These are phyloP conservation scores for Colletotrichum sp. DNA, from an alignment of 2,329 filamentous ascomycete genomes.

Conservation along the genomic window DNA sequence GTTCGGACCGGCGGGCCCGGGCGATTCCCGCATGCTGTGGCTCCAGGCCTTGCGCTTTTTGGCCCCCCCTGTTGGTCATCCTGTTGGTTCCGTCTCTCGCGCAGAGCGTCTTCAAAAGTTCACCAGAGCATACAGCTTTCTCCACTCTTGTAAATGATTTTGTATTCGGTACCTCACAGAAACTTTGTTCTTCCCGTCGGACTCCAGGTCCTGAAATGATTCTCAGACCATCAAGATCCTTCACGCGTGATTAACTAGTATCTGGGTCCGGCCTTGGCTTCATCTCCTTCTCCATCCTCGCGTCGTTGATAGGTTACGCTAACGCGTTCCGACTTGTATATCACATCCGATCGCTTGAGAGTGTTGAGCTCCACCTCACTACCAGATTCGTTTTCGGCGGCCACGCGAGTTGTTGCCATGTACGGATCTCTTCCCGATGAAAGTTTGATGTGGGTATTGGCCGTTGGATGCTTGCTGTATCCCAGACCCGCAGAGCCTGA, in stretches of 20 bases:
- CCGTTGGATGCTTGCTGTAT: slow-evolving; percentile 6
- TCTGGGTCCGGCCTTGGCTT: background rate
- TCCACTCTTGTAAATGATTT: background rate
- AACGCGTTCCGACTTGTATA: slow-evolving; percentile 25
- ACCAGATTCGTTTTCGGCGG: slow-evolving; percentile 18
- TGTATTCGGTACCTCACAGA: background rate
- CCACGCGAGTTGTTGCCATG: slow-evolving; percentile 8
- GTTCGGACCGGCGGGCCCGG: background rate
- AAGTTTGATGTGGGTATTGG: slow-evolving; percentile 22
- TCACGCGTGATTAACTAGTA: background rate
- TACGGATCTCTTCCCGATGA: slow-evolving; percentile 24
- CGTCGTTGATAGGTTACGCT: slow-evolving; percentile 24
- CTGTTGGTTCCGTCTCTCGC: background rate
- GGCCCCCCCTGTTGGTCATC: background rate
- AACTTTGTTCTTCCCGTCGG: background rate
- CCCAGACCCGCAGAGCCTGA: slow-evolving; percentile 1
- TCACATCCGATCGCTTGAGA: slow-evolving; percentile 16
- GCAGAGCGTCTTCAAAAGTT: background rate
- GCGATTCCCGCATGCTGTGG: background rate
- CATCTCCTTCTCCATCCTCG: background rate
- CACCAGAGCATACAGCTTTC: background rate
- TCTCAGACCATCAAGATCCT: background rate
- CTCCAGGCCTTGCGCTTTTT: background rate
- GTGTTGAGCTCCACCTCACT: slow-evolving; percentile 25
- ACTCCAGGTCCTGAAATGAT: background rate